phyloP scores from a whole-genome alignment of 768 basidiomycete genomes.

The Phylloporus sp. region DNA sequence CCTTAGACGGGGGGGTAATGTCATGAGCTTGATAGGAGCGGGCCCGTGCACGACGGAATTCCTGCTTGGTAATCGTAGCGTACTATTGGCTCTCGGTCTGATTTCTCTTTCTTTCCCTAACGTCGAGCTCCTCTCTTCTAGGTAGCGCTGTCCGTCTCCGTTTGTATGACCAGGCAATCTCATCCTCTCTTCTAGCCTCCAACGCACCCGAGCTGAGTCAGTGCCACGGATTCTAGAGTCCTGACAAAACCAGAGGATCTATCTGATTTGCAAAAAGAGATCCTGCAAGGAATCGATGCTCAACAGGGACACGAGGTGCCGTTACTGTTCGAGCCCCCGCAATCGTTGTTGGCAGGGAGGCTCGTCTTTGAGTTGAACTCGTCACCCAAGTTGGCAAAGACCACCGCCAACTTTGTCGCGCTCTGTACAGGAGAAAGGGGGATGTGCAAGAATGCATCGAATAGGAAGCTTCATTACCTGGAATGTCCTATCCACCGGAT shows the following conservation, averaged over 20 bases:
- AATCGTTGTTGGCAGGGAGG: conserved; percentile 37
- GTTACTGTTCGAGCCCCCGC: conserved; percentile 34
- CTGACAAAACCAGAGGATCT: conserved; percentile 38
- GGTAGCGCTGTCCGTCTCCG: too few relatives aligned
- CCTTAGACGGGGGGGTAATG: conserved; percentile 3
- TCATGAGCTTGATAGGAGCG: too few relatives aligned
- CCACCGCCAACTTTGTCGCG: conserved; percentile 44
- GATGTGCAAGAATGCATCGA: conserved; percentile 41
- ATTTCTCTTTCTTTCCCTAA: too few relatives aligned
- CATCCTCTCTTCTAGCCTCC: too few relatives aligned
- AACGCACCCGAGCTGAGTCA: too few relatives aligned
- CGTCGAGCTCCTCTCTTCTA: too few relatives aligned
- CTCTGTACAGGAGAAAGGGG: conserved; percentile 44
- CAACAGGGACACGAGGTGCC: conserved; percentile 25
- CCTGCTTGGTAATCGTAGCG: too few relatives aligned
- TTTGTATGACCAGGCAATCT: too few relatives aligned
- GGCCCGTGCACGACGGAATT: too few relatives aligned
- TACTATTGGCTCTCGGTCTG: too few relatives aligned
- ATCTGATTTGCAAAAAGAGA: conserved; percentile 39
- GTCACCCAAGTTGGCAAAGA: conserved; percentile 40
- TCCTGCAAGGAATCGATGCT: conserved; percentile 41
- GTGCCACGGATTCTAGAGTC: too few relatives aligned
- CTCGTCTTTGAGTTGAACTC: conserved; percentile 39
- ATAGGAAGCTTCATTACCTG: conserved; percentile 41
- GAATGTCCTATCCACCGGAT: conserved; percentile 43